Conservation (phyloP, 2,329 filamentous ascomycete genomes). For the Fusarium burgessii region DNA sequence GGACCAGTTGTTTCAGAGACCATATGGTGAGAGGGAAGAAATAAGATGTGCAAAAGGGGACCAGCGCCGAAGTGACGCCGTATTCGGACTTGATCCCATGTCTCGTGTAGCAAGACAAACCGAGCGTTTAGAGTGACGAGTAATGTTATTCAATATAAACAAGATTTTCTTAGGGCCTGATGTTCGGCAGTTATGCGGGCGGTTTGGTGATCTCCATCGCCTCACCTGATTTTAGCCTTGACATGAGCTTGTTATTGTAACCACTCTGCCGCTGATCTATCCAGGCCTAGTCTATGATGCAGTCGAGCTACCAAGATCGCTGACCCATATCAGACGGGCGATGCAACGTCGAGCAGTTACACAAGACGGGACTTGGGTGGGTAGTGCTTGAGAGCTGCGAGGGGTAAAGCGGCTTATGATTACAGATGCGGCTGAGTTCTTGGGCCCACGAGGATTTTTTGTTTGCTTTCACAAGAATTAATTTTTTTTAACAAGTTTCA, state of each 20-base stretch:
- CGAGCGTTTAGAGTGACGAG: constrained; percentile 18
- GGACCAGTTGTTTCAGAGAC: constrained; percentile 23
- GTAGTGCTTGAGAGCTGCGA: constrained; percentile 15
- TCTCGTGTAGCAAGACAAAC: constrained; percentile 19
- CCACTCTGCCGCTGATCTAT: constrained; percentile 2
- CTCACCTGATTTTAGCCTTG: not conserved
- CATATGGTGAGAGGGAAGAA: not conserved
- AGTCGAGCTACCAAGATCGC: not conserved
- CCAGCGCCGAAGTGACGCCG: constrained; percentile 40
- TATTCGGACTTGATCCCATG: constrained; percentile 33
- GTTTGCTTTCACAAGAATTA: constrained; percentile 4
- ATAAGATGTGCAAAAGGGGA: not conserved
- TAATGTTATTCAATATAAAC: constrained; percentile 19
- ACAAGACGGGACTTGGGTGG: constrained; percentile 33
- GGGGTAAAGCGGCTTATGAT: constrained; percentile 29
- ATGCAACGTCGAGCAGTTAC: constrained; percentile 26
- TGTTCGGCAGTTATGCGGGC: not conserved
- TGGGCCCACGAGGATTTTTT: not conserved
- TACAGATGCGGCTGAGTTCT: constrained; percentile 17
- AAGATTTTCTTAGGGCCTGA: constrained; percentile 9
- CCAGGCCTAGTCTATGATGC: not conserved
- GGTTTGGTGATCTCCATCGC: not conserved
- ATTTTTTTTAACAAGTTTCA: not conserved
- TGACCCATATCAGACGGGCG: not conserved
- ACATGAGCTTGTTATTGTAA: not conserved